A percentile compares a stretch with the other conserved stretches of the same genome.
Evolutionary conservation across 768 basidiomycete species (phyloP).

Genomic region (Strobilomyces dryophilus): DNA sequence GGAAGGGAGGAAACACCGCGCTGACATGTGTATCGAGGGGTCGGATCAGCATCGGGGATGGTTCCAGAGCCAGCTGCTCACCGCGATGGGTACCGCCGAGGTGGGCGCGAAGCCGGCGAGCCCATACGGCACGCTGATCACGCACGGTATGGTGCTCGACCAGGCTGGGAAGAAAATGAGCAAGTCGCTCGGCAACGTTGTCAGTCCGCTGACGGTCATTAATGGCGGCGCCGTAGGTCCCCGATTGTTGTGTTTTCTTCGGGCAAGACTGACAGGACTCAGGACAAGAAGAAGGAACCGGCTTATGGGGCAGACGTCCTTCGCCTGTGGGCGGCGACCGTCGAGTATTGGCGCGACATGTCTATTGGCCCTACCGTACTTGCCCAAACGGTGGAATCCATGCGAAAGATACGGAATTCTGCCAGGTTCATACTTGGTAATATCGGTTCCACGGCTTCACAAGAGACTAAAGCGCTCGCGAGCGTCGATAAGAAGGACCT

Average conservation of each 20-base stretch:
- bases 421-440: slow-evolving; percentile 86
- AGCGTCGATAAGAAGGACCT: slow-evolving; percentile 40
- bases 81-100: slow-evolving; percentile 50
- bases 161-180: slow-evolving; percentile 92
- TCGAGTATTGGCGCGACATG: slow-evolving; percentile 88
- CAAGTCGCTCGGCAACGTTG: slow-evolving; percentile 90
- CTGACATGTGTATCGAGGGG: slow-evolving; percentile 92
- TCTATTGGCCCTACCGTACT: slow-evolving; percentile 78
- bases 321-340: slow-evolving; percentile 87
- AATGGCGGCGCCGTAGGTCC: slow-evolving; percentile 65
- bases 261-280: background rate
- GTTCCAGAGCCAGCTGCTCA: slow-evolving; percentile 96
- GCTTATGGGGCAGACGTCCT: slow-evolving; percentile 85
- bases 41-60: slow-evolving; percentile 98
- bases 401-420: slow-evolving; percentile 84
- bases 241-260: background rate
- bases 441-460: slow-evolving; percentile 36
- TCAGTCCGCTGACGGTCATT: slow-evolving; percentile 80
- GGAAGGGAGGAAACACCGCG: slow-evolving; percentile 41
- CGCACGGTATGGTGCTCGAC: slow-evolving; percentile 96
- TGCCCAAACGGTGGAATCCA: slow-evolving; percentile 65
- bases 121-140: slow-evolving; percentile 80
- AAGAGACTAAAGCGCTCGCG: background rate
- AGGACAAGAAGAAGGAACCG: slow-evolving; percentile 70
- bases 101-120: slow-evolving; percentile 21